Evolutionary conservation across 352 stramenopile species (phyloP), one percentile per base, ranked within the genome.

Genomic region (Phytopythium cucurbitacearum): DNA sequence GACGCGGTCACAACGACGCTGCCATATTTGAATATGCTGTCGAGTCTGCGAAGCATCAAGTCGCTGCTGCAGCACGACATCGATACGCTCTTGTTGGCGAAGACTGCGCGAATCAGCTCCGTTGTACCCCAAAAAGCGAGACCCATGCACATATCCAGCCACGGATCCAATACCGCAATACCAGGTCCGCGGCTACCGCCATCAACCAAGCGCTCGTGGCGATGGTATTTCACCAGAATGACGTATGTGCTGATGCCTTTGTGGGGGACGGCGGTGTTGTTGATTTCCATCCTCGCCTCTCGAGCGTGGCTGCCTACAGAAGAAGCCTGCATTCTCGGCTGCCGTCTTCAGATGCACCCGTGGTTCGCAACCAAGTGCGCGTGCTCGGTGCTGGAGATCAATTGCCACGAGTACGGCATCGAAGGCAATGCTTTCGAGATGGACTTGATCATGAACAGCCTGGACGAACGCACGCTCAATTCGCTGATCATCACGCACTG

Each of bases 401-500:
- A 71, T 43, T 80, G 72, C 51, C 67, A 63, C 34, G 42, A 68
- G 7, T 51, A 60, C 41, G 52, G 60, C 7, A 73, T 77, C 36
- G 40, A 51, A 7, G 71, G 67, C 13, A 45, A 35, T 1, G 41
- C 56, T 5, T 33, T 33, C 1, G 59, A 77, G 12, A 63, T 67
- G 33, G 47, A 32, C 1, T 35, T 38, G 7, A 56, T 73, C 44
- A 50, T 78, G 28, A 40, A 55, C 4, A 57, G 45, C 3, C 56
- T 81, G 0, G 69, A 82, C 16, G 5, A 10, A 1, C 55, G 53
- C 7, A 64, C 73, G 38, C 59, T 82, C 35, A 69, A 77, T 51
- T 76, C 56, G 7, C 59, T 80, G n/a, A 76, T 83, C 41, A 51
- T 83, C 38, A 64, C 69, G 7, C 69, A 78, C 40, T 83, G 69